phyloP scores from a whole-genome alignment of 306 rosid genomes.

The Casuarina cunninghamiana region DNA sequence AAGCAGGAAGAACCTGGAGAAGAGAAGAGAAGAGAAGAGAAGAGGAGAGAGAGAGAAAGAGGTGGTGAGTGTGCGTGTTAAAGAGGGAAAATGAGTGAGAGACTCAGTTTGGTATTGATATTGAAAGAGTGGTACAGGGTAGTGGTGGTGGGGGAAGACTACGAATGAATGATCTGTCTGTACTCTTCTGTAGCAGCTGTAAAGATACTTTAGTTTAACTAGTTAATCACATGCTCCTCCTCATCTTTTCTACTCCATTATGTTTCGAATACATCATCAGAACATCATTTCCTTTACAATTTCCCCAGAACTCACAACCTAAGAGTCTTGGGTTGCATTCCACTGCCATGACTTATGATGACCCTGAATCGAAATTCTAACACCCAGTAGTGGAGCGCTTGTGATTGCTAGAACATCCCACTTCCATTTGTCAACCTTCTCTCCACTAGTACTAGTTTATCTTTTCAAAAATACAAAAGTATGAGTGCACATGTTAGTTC shows the following conservation, averaged over 20 bases:
- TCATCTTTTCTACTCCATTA: too few species aligned
- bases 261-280: too few species aligned
- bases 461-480: neutral
- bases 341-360: neutral
- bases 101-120: neutral
- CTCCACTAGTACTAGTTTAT: neutral
- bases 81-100: neutral
- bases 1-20: constrained; percentile 12
- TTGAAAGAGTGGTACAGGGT: neutral
- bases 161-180: neutral
- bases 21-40: constrained; percentile 7
- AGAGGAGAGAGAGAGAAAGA: constrained; percentile 20
- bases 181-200: neutral
- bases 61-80: neutral
- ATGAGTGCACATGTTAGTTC: neutral
- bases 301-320: too few species aligned
- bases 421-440: neutral
- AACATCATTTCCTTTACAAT: too few species aligned
- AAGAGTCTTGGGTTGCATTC: too few species aligned
- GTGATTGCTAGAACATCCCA: neutral
- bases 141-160: neutral
- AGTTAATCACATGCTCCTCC: too few species aligned
- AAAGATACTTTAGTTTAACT: neutral
- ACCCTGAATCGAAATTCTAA: neutral
- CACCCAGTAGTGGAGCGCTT: neutral